Evolutionary conservation across 257 asterid genomes (phyloP), one percentile per base, ranked within the genome.

Genomic region (Fraxinus excelsior): DNA sequence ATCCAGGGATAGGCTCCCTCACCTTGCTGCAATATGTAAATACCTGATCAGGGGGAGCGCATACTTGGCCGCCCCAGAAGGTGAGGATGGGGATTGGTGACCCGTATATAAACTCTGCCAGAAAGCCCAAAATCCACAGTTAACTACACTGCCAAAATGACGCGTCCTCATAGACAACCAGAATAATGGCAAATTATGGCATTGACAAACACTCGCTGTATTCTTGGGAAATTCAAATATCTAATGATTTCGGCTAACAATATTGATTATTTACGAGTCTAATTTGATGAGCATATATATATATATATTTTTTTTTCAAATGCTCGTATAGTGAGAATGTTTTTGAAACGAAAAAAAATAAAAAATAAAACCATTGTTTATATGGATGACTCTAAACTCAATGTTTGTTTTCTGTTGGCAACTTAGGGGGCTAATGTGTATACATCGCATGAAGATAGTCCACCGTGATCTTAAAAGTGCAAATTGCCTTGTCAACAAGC

Each of bases 391-490:
- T 76, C 21, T 35, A 70, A 67, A 75, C 70, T 82, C 62, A 76
- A 62, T 78, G 53, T 82, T 73, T 26, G 75, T 68, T 62, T 65
- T 7, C 64, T 81, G 77, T 82, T 80, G 80, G 77, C 62, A 79
- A 82, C 69, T 31, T 80, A 96, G 99, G 84, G 99, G 98, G 84
- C 84, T 96, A 77, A 96, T 96, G 99, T 91, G 97, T 92, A 83
- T 93, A 76, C 99, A 96, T 82, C 93, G 99, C 66, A 93, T 91
- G 99, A 96, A 89, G 94, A 90, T 95, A 49, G 87, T 90, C 76
- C 98, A 95, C 74, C 96, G 98, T 49, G 98, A 95, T 80, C 86
- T 95, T 62, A 93, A 93, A 83, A 93, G 98, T 67, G 98, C 99
- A 60, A 91, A 95, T 76, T 95, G 98, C 85, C 92, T 93, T 5